Evolutionary conservation across 2,329 filamentous ascomycete species (phyloP), one percentile per base, ranked within the genome.

Genomic region (Penicillium sp.): DNA sequence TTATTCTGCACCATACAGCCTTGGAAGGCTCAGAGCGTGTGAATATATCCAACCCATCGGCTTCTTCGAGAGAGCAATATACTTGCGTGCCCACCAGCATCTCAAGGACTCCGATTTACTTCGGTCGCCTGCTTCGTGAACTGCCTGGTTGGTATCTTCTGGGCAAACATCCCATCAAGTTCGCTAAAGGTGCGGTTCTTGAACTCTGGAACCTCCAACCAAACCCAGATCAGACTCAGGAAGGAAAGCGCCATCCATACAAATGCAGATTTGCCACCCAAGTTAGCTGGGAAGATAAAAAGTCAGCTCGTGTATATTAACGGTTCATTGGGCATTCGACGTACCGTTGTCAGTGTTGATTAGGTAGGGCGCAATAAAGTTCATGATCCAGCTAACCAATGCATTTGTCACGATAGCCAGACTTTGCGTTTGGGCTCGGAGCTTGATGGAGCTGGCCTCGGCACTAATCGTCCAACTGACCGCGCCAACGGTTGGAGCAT

Each of bases 361-460:
- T 10, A 21, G n/a, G 4, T 56, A 52, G 16, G 54, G 54, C 2
- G 44, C 29, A 4, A 42, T 11, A 19, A 56, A 52, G 10, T 50
- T 56, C 49, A 56, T 52, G 2, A 35, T 33, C 54, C 49, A 56
- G 16, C 54, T 56, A 2, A 52, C 44, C 37, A 56, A n/a, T 4
- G 54, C 54, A 27, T 56, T 56, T 4, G 49, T 46, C 9, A 56
- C 44, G 13, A 56, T 56, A 1, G 54, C 54, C 10, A 56, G 13
- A 14, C 54, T 50, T 31, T 52, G 54, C 7, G 54, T 56, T 31
- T 48, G 43, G 14, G 33, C 49, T 44, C 49, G 27, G 9, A 52
- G 33, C 21, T 52, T 39, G n/a, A 56, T 19, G 10, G 54, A 56
- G 24, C 53, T 55, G 16, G 51, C 48, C 44, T 55, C 53, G 1